phyloP scores from a whole-genome alignment of 768 basidiomycete genomes.

The Rhizopogon sp. region DNA sequence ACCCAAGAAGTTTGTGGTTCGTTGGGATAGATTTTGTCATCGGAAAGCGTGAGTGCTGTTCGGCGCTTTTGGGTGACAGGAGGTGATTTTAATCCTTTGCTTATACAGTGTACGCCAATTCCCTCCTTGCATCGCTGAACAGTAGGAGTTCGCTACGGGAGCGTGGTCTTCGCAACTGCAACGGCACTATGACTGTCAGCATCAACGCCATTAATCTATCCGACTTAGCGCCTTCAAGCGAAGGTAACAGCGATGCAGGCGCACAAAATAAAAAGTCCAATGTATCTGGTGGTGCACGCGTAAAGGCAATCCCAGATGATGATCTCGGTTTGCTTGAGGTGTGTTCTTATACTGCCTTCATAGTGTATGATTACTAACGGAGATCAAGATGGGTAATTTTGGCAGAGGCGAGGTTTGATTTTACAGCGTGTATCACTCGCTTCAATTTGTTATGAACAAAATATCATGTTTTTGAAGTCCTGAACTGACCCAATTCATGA shows the following conservation, averaged over 20 bases:
- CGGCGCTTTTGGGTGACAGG: neutral
- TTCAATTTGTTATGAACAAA: no score
- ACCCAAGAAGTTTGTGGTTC: slow-evolving; percentile 41
- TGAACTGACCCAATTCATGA: no score
- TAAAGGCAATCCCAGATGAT: neutral
- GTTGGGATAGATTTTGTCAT: slow-evolving; percentile 46
- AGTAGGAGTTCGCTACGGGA: slow-evolving; percentile 30
- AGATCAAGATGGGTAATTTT: neutral
- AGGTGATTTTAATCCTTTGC: neutral
- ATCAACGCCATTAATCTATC: slow-evolving; percentile 1
- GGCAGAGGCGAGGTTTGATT: neutral
- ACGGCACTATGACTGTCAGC: neutral
- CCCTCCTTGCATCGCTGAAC: slow-evolving; percentile 41
- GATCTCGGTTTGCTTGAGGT: neutral
- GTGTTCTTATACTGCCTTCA: neutral
- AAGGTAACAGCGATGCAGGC: neutral
- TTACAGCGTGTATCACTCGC: neutral
- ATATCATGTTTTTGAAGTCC: no score
- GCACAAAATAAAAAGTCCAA: neutral
- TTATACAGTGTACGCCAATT: slow-evolving; percentile 40
- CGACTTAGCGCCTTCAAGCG: neutral
- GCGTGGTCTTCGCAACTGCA: neutral
- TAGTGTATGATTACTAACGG: neutral
- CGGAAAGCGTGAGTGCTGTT: slow-evolving; percentile 35
- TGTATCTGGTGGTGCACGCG: neutral